Percentiles rank a stretch among this genome's conserved stretches.
Evolutionary conservation across 352 stramenopile genomes (phyloP).

Genomic region (Phytopythium aichiense): DNA sequence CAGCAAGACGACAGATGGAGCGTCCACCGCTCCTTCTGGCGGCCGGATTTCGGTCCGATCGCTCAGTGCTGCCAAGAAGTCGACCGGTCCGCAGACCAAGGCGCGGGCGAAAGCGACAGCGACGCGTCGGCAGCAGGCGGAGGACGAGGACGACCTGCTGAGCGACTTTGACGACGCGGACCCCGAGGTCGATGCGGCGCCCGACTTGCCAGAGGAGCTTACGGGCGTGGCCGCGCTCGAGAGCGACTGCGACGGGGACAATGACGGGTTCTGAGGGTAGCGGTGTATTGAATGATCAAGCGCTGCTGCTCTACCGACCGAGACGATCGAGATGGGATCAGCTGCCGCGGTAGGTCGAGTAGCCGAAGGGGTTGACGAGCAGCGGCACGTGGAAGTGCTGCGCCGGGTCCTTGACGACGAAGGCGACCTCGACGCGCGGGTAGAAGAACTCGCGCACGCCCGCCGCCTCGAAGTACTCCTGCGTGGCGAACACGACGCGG

Average conservation of each 20-base stretch:
- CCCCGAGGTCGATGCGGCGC: slow-evolving; percentile 51
- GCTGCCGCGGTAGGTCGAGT: slow-evolving; percentile 87
- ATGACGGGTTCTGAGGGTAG: background rate
- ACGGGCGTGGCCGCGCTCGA: slow-evolving; percentile 19
- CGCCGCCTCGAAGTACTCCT: slow-evolving; percentile 70
- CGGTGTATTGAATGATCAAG: background rate
- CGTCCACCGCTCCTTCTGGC: background rate
- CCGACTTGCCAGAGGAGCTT: slow-evolving; percentile 40
- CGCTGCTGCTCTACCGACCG: background rate
- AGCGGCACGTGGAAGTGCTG: slow-evolving; percentile 90
- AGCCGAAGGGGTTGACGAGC: slow-evolving; percentile 87
- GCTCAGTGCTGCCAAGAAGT: background rate
- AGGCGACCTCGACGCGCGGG: slow-evolving; percentile 77
- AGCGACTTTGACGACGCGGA: slow-evolving; percentile 63
- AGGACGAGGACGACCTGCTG: slow-evolving; percentile 9
- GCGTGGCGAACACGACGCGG: slow-evolving; percentile 80
- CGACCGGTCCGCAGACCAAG: background rate
- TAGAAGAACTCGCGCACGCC: slow-evolving; percentile 82
- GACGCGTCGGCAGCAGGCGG: background rate
- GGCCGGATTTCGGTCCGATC: background rate
- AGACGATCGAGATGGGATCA: slow-evolving; percentile 17
- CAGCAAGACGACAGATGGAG: background rate
- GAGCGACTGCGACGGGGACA: slow-evolving; percentile 7
- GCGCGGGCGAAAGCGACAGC: background rate
- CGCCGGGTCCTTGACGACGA: slow-evolving; percentile 61